Evolutionary conservation across 495 filamentous ascomycete species (phyloP).

Genomic region (Neurospora sp.): DNA sequence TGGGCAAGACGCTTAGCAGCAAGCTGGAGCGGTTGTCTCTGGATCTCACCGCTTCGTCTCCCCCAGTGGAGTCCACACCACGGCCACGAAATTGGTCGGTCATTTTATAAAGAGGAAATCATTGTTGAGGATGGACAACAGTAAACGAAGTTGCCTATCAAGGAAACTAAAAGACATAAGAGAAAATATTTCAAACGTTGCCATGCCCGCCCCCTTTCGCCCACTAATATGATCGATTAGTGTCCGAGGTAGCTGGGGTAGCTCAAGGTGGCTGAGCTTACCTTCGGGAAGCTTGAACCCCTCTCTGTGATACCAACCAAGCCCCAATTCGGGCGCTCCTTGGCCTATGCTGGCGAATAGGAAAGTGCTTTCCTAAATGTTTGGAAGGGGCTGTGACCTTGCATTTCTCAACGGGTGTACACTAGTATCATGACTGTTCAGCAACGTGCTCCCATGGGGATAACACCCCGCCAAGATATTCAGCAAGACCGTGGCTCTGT

Average conservation of each 20-base stretch:
- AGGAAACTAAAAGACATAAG: not conserved
- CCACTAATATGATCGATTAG: not conserved
- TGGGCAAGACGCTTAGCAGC: conserved; percentile 7
- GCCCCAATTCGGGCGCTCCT: not conserved
- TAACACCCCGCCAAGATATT: not conserved
- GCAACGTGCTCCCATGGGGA: not conserved
- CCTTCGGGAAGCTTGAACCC: not conserved
- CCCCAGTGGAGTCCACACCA: not conserved
- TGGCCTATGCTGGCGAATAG: not conserved
- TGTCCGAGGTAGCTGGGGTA: not conserved
- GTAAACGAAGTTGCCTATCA: not conserved
- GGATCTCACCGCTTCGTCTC: conserved; percentile 2
- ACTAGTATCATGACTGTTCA: not conserved
- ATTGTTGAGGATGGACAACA: not conserved
- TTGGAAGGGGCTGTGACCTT: not conserved
- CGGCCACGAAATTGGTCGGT: not conserved
- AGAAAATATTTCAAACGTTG: not conserved
- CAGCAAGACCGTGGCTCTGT: not conserved
- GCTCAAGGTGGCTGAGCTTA: not conserved
- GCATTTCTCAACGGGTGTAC: not conserved
- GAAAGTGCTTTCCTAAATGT: not conserved
- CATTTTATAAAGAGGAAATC: not conserved
- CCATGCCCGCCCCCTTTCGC: not conserved
- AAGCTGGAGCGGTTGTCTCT: conserved; percentile 8
- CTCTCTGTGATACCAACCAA: not conserved